phyloP scores from a whole-genome alignment of 768 basidiomycete genomes.

The Lyophyllum shimeji region DNA sequence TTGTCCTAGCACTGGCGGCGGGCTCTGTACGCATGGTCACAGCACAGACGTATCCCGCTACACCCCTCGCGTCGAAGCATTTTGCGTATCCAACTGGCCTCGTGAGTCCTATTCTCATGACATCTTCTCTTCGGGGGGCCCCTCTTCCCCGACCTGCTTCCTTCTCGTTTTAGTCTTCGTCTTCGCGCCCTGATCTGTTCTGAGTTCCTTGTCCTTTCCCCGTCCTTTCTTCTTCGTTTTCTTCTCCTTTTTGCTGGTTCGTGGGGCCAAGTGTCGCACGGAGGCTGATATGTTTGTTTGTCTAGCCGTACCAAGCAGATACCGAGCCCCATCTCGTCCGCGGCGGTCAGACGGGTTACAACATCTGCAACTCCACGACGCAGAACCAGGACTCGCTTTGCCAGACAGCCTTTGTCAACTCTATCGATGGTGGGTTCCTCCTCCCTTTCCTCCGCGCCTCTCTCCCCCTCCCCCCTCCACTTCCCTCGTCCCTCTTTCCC shows the following conservation, averaged over 20 bases:
- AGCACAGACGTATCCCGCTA: conserved; percentile 34
- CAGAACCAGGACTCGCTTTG: conserved; percentile 44
- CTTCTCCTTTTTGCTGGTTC: not conserved
- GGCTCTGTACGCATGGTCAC: not conserved
- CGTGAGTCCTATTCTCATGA: conserved; percentile 24
- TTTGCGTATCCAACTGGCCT: conserved; percentile 41
- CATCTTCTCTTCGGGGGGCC: not conserved
- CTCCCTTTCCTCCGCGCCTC: not conserved
- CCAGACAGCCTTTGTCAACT: conserved; percentile 56
- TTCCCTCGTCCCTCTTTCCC: not conserved
- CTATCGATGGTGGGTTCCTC: conserved; percentile 41
- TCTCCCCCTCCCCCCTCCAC: conserved; percentile 3
- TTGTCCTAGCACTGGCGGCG: not conserved
- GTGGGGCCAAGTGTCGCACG: not conserved
- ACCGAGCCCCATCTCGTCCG: conserved; percentile 31
- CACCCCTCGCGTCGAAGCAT: conserved; percentile 40
- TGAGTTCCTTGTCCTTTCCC: not conserved
- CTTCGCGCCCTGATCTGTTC: not conserved
- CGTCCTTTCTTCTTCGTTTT: not conserved
- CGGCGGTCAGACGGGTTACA: conserved; percentile 60
- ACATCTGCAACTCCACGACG: conserved; percentile 61
- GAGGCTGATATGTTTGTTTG: not conserved
- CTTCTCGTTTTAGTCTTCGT: not conserved
- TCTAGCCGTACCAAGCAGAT: conserved; percentile 29
- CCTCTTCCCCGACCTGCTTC: not conserved